Evolutionary conservation across 208 protist species (phyloP).

Genomic region (Trypanosoma scelopori): DNA sequence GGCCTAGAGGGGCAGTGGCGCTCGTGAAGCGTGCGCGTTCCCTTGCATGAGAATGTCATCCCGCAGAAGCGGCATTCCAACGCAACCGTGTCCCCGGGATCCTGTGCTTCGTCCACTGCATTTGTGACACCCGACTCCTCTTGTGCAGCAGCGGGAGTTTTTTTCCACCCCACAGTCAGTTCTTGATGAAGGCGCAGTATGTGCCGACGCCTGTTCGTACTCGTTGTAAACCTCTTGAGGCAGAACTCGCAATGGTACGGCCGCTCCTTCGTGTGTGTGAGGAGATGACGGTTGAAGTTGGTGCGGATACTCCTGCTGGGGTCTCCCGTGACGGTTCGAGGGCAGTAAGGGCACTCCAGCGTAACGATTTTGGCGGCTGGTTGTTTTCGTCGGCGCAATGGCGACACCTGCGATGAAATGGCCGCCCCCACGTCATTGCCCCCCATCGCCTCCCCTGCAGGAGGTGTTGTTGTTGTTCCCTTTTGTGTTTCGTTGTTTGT

Average conservation of each 20-base stretch:
- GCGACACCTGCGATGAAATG: not conserved
- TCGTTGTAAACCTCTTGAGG: constrained; percentile 59
- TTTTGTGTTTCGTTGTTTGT: too few species aligned
- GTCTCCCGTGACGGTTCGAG: constrained; percentile 51
- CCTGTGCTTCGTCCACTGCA: not conserved
- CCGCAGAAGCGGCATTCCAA: constrained; percentile 30
- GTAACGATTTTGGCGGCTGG: not conserved
- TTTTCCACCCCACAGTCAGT: constrained; percentile 21
- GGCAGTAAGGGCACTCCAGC: constrained; percentile 56
- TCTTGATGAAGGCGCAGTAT: constrained; percentile 35
- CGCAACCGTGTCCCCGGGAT: not conserved
- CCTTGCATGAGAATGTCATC: constrained; percentile 38
- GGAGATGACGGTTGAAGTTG: constrained; percentile 77
- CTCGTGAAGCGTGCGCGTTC: constrained; percentile 40
- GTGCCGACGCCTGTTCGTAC: constrained; percentile 55
- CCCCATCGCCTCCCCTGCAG: not conserved
- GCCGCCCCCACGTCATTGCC: not conserved
- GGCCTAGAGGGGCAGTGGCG: constrained; percentile 27
- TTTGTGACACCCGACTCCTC: not conserved
- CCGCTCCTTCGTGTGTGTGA: constrained; percentile 63
- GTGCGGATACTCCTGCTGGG: constrained; percentile 57
- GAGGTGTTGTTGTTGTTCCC: too few species aligned
- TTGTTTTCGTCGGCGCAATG: not conserved
- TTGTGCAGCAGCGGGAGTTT: constrained; percentile 4
- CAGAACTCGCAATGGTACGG: constrained; percentile 71